A percentile compares a stretch with the other conserved stretches of the same genome.
These are phyloP conservation scores for Fomitopsis palustris DNA, from an alignment of 1,284 basidiomycete species.

Conservation along the genomic window DNA sequence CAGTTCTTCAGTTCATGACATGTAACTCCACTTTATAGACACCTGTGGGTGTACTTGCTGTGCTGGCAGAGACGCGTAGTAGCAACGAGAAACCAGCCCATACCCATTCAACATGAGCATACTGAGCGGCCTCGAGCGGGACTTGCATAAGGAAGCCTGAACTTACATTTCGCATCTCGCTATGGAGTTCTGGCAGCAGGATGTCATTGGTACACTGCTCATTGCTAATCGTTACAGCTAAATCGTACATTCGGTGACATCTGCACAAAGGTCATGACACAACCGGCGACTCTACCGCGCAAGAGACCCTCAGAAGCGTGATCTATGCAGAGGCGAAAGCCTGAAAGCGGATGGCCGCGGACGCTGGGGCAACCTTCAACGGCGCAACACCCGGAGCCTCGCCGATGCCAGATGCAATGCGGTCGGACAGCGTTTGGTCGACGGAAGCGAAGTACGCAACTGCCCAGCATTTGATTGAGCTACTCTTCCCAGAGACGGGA, in stretches of 20 bases:
- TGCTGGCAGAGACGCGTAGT: no score
- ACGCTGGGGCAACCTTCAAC: constrained; percentile 60
- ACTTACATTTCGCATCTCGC: no score
- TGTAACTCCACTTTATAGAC: no score
- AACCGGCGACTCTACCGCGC: not conserved
- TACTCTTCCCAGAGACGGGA: not conserved
- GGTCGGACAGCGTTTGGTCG: constrained; percentile 66
- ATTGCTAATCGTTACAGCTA: not conserved
- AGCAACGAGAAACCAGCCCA: no score
- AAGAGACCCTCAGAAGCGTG: not conserved
- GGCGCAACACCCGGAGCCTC: constrained; percentile 50
- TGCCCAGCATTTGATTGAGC: constrained; percentile 25
- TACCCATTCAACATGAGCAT: no score
- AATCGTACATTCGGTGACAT: not conserved
- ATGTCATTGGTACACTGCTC: not conserved
- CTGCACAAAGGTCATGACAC: not conserved
- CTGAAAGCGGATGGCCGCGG: constrained; percentile 54
- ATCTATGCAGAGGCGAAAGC: constrained; percentile 10
- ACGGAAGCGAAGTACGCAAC: constrained; percentile 82
- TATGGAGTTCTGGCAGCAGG: no score
- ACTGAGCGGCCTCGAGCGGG: no score
- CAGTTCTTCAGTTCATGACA: no score
- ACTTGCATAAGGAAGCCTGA: no score
- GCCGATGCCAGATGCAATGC: constrained; percentile 73
- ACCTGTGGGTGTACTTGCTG: no score